Conservation (phyloP, 164 flowering plant species). For the Nymphaea colorata region DNA sequence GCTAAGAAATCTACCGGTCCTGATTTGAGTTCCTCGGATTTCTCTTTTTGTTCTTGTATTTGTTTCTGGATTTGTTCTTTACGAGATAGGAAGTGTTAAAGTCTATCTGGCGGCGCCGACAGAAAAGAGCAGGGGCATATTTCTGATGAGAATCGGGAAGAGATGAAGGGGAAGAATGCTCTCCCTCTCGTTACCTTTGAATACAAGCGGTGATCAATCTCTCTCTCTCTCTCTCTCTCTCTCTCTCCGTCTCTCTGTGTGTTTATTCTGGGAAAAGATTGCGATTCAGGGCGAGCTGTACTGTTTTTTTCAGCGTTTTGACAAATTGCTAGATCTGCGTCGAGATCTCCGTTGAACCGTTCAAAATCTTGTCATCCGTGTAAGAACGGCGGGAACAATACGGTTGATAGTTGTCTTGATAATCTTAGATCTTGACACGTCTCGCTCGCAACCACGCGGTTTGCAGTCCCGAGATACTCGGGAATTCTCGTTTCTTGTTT, state of each 20-base stretch:
- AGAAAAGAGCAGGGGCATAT: neutral
- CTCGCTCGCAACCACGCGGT: neutral
- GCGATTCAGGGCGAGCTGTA: neutral
- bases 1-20: neutral
- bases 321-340: neutral
- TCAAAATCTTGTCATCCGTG: neutral
- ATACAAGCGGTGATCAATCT: neutral
- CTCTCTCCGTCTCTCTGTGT: neutral
- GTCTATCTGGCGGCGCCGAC: neutral
- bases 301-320: neutral
- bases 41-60: no score
- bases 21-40: neutral
- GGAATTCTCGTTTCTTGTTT: neutral
- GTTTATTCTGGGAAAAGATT: neutral
- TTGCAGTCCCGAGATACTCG: neutral
- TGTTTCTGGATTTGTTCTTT: neutral
- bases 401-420: neutral
- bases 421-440: neutral
- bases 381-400: neutral
- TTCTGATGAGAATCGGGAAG: neutral
- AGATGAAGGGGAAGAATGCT: neutral
- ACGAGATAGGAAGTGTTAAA: no score
- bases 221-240: neutral
- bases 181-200: slow-evolving; percentile 1
- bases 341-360: neutral